Evolutionary conservation across 2,329 filamentous ascomycete genomes (phyloP).

Genomic region (Nemania sp.): DNA sequence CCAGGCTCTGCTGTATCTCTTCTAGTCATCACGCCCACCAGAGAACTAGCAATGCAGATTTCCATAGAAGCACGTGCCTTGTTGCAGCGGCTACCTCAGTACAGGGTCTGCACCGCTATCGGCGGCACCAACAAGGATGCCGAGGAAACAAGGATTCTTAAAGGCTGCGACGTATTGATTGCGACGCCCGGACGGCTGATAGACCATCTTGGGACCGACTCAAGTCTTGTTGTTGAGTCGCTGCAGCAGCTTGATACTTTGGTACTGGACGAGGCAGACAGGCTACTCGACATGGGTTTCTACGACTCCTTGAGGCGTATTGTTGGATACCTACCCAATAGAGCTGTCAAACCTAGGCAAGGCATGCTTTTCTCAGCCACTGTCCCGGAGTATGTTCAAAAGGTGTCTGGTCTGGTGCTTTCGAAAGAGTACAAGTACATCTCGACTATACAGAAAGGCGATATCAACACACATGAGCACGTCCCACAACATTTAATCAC

Average conservation of each 20-base stretch:
- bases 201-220: conserved; percentile 77
- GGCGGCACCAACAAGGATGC: conserved; percentile 76
- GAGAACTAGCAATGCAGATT: conserved; percentile 73
- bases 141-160: conserved; percentile 71
- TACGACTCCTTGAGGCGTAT: conserved; percentile 79
- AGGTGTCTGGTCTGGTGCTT: conserved; percentile 71
- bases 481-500: conserved; percentile 74
- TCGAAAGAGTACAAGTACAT: conserved; percentile 77
- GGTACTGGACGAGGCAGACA: conserved; percentile 82
- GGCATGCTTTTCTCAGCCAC: conserved; percentile 89
- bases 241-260: conserved; percentile 74
- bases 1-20: conserved; percentile 54
- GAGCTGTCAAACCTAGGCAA: conserved; percentile 61
- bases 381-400: conserved; percentile 77
- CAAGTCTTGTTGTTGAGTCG: conserved; percentile 67
- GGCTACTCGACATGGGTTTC: conserved; percentile 83
- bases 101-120: conserved; percentile 78
- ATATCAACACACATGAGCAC: conserved; percentile 74
- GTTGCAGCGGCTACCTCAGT: conserved; percentile 72
- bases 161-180: conserved; percentile 78
- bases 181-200: conserved; percentile 79
- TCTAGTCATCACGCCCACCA: conserved; percentile 71
- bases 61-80: conserved; percentile 72
- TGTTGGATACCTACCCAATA: conserved; percentile 69
- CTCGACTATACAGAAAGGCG: conserved; percentile 75